Evolutionary conservation across 306 rosid genomes (phyloP).

Genomic region (Rosa persica): DNA sequence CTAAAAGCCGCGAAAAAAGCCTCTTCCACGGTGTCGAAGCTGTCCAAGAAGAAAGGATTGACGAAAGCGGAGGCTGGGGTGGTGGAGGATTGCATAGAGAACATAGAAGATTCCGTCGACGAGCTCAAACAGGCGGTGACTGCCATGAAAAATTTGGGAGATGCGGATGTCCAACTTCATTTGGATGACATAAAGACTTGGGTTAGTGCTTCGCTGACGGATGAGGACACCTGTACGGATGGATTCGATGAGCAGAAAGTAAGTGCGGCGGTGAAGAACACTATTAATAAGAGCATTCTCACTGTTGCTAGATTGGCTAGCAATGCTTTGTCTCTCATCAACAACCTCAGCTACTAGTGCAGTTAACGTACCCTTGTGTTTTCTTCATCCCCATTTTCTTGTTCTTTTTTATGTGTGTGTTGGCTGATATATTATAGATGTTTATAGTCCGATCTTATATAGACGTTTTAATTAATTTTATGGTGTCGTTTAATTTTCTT

Average conservation of each 20-base stretch:
- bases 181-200: slow-evolving; percentile 34
- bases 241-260: slow-evolving; percentile 22
- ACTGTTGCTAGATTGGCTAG: slow-evolving; percentile 23
- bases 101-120: slow-evolving; percentile 18
- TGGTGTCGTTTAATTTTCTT: neutral
- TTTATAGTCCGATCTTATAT: neutral
- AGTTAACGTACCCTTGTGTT: neutral
- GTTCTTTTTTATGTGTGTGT: neutral
- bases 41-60: neutral
- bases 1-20: slow-evolving; percentile 28
- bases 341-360: neutral
- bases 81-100: slow-evolving; percentile 40
- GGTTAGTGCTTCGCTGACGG: slow-evolving; percentile 42
- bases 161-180: neutral
- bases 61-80: slow-evolving; percentile 19
- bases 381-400: neutral
- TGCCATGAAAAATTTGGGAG: slow-evolving; percentile 7
- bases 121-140: slow-evolving; percentile 14
- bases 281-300: slow-evolving; percentile 11
- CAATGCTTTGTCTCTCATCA: slow-evolving; percentile 27
- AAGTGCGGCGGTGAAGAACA: slow-evolving; percentile 1
- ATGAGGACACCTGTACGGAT: slow-evolving; percentile 38
- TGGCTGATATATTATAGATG: neutral
- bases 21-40: slow-evolving; percentile 21
- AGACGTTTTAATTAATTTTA: neutral